Evolutionary conservation across 1,284 basidiomycete genomes (phyloP).

Genomic region (Ceratobasidium sp.): DNA sequence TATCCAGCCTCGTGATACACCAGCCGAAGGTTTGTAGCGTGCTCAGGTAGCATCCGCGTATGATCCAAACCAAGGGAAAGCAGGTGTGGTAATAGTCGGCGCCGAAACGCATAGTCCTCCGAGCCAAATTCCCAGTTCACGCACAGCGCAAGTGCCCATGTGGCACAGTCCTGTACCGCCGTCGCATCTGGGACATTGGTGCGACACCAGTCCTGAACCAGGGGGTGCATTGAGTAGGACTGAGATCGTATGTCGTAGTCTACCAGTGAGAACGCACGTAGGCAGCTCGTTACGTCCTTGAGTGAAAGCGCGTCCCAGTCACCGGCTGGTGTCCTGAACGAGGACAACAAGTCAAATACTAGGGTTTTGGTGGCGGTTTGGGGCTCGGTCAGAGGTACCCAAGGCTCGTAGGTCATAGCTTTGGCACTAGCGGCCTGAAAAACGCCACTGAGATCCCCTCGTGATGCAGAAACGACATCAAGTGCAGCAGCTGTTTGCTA

Average conservation of each 20-base stretch:
- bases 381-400: background rate
- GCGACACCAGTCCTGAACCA: slow-evolving; percentile 19
- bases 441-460: slow-evolving; percentile 7
- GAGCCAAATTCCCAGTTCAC: background rate
- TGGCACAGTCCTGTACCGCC: background rate
- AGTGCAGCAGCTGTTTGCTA: background rate
- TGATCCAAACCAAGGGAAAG: no score
- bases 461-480: slow-evolving; percentile 3
- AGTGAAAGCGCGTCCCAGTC: slow-evolving; percentile 4
- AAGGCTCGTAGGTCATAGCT: background rate
- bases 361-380: background rate
- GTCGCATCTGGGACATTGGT: background rate
- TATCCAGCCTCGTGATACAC: no score
- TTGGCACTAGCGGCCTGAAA: background rate
- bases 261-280: background rate
- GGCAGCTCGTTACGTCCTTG: background rate
- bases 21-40: no score
- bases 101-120: slow-evolving; percentile 3
- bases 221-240: slow-evolving; percentile 3
- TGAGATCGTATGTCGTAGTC: background rate
- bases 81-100: slow-evolving; percentile 11
- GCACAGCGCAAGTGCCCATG: slow-evolving; percentile 18
- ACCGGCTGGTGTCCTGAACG: background rate
- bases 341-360: background rate
- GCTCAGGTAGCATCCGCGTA: no score